These are phyloP conservation scores for Stemphylium vesicarium DNA, from an alignment of 2,329 filamentous ascomycete genomes.

Conservation along the genomic window DNA sequence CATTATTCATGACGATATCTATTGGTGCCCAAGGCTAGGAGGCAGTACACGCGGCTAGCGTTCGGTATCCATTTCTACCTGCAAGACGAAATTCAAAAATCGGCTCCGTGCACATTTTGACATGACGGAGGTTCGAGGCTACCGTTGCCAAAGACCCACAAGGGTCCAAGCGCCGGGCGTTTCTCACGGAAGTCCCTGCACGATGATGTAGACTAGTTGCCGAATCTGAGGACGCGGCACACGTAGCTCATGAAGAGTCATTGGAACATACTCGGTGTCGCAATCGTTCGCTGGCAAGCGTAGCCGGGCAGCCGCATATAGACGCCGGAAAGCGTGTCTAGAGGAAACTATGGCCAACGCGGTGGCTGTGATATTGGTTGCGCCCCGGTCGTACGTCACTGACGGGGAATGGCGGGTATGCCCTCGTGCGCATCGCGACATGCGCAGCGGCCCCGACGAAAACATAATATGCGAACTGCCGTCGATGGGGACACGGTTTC, in stretches of 20 bases:
- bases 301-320: conserved; percentile 1
- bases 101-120: conserved; percentile 19
- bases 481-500: conserved; percentile 19
- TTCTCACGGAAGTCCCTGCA: conserved; percentile 17
- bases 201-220: conserved; percentile 28
- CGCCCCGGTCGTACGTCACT: conserved; percentile 9
- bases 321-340: background rate
- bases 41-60: conserved; percentile 26
- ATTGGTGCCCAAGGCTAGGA: conserved; percentile 15
- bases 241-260: background rate
- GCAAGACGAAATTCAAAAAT: conserved; percentile 4
- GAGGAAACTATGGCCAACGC: background rate
- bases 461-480: conserved; percentile 8
- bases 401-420: conserved; percentile 28
- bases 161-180: conserved; percentile 16
- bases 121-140: conserved; percentile 22
- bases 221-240: conserved; percentile 13
- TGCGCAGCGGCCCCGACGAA: background rate
- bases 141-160: conserved; percentile 21
- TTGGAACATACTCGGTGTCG: background rate
- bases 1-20: conserved; percentile 13
- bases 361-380: conserved; percentile 12
- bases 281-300: conserved; percentile 12
- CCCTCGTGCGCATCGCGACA: conserved; percentile 20
- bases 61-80: conserved; percentile 12